A percentile compares a stretch with the other conserved stretches of the same genome.
phyloP scores from a whole-genome alignment of 345 rosid genomes.

The Chamaenerion angustifolium region DNA sequence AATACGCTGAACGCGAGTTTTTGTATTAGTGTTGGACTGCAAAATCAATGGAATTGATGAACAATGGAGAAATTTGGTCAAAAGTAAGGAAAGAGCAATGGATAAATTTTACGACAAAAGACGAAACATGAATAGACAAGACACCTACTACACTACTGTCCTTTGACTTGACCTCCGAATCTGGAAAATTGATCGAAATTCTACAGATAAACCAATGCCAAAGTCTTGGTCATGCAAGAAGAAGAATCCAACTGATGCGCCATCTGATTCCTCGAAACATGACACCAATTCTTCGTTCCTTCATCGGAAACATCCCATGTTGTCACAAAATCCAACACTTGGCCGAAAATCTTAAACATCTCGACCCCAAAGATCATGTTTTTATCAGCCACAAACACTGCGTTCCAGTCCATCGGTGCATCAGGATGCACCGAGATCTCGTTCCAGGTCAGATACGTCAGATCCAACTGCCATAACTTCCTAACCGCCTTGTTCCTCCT shows the following conservation, averaged over 20 bases:
- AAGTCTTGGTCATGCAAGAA: slow-evolving; percentile 66
- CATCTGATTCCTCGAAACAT: slow-evolving; percentile 63
- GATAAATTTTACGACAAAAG: no score
- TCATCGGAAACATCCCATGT: slow-evolving; percentile 33
- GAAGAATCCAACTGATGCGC: slow-evolving; percentile 66
- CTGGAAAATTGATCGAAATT: background rate
- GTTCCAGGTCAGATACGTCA: slow-evolving; percentile 63
- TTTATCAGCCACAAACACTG: slow-evolving; percentile 62
- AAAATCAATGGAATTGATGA: slow-evolving; percentile 3
- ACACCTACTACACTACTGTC: no score
- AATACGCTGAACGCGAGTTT: no score
- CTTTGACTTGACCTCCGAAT: no score
- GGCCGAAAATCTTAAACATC: slow-evolving; percentile 97
- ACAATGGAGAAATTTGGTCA: no score
- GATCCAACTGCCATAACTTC: slow-evolving; percentile 92
- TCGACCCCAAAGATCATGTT: slow-evolving; percentile 68
- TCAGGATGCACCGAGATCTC: slow-evolving; percentile 83
- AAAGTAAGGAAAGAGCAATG: no score
- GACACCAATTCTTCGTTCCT: slow-evolving; percentile 45
- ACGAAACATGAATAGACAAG: background rate
- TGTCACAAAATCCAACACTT: slow-evolving; percentile 69
- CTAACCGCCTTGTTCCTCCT: slow-evolving; percentile 91
- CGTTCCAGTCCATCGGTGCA: slow-evolving; percentile 99
- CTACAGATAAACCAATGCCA: slow-evolving; percentile 67
- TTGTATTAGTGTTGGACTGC: no score